phyloP scores from a whole-genome alignment of 257 asterid species.

The Ocimum tenuiflorum region DNA sequence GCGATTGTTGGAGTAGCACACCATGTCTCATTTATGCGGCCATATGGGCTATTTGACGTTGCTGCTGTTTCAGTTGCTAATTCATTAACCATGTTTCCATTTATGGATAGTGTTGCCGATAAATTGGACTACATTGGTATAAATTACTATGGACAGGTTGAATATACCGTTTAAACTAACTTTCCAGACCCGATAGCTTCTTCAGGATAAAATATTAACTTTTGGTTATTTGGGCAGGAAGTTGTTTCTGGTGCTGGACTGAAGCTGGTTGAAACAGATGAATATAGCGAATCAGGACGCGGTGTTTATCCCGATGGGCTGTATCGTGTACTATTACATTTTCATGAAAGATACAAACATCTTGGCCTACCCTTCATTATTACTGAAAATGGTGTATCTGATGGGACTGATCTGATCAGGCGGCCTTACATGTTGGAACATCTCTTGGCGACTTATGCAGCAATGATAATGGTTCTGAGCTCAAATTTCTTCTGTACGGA shows the following conservation, averaged over 20 bases:
- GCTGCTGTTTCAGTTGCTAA: conserved; percentile 70
- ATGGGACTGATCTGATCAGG: conserved; percentile 83
- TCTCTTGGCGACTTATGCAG: conserved; percentile 75
- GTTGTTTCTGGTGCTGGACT: conserved; percentile 71
- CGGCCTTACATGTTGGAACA: conserved; percentile 86
- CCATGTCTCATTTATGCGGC: conserved; percentile 88
- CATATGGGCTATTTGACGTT: conserved; percentile 79
- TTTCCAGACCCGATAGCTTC: not conserved
- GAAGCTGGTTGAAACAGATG: conserved; percentile 77
- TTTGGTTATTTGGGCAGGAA: conserved; percentile 52
- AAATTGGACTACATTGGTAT: conserved; percentile 88
- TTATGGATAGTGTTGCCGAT: conserved; percentile 62
- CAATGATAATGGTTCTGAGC: conserved; percentile 59
- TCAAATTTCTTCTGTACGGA: not conserved
- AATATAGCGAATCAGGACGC: conserved; percentile 97
- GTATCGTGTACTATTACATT: conserved; percentile 62
- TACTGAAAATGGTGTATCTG: conserved; percentile 81
- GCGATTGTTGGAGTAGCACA: conserved; percentile 91
- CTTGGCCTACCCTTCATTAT: conserved; percentile 60
- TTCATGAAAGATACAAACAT: conserved; percentile 84
- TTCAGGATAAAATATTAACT: conserved; percentile 9
- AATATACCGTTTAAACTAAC: not conserved
- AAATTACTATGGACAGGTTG: conserved; percentile 94
- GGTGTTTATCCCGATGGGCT: conserved; percentile 97
- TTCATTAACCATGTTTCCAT: conserved; percentile 59